phyloP scores from a whole-genome alignment of 192 early-diverging fungal genomes.

The Entomortierella chlamydospora region DNA sequence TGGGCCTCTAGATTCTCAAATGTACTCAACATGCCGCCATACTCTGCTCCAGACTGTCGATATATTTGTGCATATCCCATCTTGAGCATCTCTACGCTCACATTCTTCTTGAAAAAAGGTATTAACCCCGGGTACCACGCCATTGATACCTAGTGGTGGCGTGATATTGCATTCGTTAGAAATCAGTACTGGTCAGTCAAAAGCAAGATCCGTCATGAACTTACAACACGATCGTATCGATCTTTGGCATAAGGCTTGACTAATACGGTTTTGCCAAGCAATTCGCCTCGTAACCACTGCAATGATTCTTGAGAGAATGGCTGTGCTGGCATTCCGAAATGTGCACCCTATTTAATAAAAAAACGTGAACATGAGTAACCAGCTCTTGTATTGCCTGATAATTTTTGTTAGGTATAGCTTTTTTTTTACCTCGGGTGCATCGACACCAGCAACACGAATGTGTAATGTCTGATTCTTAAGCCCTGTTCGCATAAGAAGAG shows the following conservation, averaged over 20 bases:
- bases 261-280: conserved; percentile 58
- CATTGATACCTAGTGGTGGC: conserved; percentile 62
- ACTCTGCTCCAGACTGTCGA: conserved; percentile 65
- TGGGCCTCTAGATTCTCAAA: conserved; percentile 59
- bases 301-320: conserved; percentile 68
- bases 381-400: too few relatives aligned
- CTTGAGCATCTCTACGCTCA: conserved; percentile 71
- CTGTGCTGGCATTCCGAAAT: conserved; percentile 75
- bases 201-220: neutral
- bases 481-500: conserved; percentile 24
- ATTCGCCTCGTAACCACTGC: conserved; percentile 56
- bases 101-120: conserved; percentile 61
- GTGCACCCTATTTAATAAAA: conserved; percentile 53
- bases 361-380: neutral
- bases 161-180: neutral
- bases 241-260: conserved; percentile 65
- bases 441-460: conserved; percentile 74
- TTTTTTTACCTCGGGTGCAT: conserved; percentile 71
- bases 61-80: conserved; percentile 70
- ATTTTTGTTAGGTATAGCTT: neutral
- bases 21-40: conserved; percentile 57
- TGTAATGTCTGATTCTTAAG: conserved; percentile 70
- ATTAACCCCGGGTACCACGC: conserved; percentile 58
- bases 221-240: conserved; percentile 71
- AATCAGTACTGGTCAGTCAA: neutral